These are phyloP conservation scores for Pugionium dolabratum DNA, from an alignment of 345 rosid genomes.

Conservation along the genomic window DNA sequence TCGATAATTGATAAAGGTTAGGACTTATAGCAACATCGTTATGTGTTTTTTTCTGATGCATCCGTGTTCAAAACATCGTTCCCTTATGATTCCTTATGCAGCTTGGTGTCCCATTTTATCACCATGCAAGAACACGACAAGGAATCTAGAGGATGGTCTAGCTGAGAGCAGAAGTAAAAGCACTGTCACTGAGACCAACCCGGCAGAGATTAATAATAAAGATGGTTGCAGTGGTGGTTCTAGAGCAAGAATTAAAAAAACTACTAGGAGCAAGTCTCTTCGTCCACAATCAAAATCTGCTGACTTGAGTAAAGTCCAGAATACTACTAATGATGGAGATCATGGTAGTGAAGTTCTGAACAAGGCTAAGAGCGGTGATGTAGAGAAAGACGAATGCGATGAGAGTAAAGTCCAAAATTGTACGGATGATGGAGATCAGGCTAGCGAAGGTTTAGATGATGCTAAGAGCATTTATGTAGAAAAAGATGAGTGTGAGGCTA, in stretches of 20 bases:
- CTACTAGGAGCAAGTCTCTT: constrained; percentile 18
- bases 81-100: constrained; percentile 19
- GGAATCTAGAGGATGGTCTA: constrained; percentile 10
- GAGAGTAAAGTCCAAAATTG: not conserved
- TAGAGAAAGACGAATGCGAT: constrained; percentile 4
- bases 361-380: constrained; percentile 13
- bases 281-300: constrained; percentile 11
- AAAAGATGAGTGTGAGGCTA: constrained; percentile 5
- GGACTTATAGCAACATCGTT: constrained; percentile 13
- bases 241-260: not conserved
- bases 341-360: constrained; percentile 3
- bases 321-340: constrained; percentile 5
- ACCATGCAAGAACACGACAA: constrained; percentile 22
- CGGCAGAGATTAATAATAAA: not conserved
- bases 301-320: not conserved
- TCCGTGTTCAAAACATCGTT: not conserved
- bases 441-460: constrained; percentile 7
- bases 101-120: constrained; percentile 26
- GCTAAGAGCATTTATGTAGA: constrained; percentile 1
- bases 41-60: constrained; percentile 13
- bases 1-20: constrained; percentile 33
- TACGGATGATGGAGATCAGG: constrained; percentile 12
- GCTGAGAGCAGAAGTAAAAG: constrained; percentile 15
- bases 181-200: not conserved
- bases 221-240: constrained; percentile 2